Conservation (phyloP, 2,329 filamentous ascomycete species). For the Ophiostoma triangulosporum region DNA sequence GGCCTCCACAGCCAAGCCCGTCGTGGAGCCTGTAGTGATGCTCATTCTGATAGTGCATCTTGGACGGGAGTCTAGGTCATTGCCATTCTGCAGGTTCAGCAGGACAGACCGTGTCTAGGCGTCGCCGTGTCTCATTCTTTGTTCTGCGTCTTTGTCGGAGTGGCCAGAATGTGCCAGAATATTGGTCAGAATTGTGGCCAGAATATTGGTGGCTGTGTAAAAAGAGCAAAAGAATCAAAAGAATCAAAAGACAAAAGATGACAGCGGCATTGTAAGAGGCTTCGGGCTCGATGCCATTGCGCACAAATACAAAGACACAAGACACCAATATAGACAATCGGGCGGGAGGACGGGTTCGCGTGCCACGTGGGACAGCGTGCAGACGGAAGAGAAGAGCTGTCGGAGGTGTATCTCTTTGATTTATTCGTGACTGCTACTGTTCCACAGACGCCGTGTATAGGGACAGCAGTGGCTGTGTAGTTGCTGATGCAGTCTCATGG, state of each 20-base stretch:
- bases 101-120: neutral
- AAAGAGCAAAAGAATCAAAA: no score
- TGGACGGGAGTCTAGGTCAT: no score
- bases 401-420: neutral
- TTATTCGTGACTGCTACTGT: neutral
- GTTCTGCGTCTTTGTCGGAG: neutral
- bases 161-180: neutral
- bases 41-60: no score
- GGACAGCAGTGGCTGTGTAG: neutral
- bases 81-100: no score
- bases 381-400: neutral
- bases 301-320: no score
- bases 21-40: no score
- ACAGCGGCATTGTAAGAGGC: neutral
- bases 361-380: slow-evolving; percentile 11
- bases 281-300: no score
- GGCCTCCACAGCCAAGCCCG: neutral
- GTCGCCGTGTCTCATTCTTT: neutral
- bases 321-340: no score
- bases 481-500: neutral
- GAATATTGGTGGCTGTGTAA: no score
- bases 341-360: slow-evolving; percentile 7
- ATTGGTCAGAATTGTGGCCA: no score
- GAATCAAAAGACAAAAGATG: neutral
- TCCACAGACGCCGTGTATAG: neutral